Percentiles rank a stretch among this genome's conserved stretches.
Conservation (phyloP, 23 red algal species). For the Cyanidiococcus yangmingshanensis region DNA sequence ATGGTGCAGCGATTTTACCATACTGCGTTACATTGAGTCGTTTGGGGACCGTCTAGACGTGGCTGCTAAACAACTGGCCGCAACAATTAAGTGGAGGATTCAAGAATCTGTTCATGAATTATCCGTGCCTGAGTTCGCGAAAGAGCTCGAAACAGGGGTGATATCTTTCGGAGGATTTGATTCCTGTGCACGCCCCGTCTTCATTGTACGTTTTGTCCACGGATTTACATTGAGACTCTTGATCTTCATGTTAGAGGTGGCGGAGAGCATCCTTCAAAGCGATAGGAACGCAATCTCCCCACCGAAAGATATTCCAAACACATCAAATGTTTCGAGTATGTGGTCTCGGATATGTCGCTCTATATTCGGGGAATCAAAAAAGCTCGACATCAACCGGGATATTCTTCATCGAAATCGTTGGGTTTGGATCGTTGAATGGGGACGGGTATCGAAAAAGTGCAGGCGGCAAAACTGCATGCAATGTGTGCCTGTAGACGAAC, state of each 20-base stretch:
- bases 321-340: not conserved
- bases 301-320: not conserved
- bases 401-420: not conserved
- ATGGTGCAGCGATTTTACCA: not conserved
- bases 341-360: not conserved
- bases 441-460: not conserved
- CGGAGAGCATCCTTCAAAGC: not conserved
- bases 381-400: not conserved
- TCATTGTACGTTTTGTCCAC: constrained; percentile 2
- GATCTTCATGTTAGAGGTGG: constrained; percentile 6
- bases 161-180: constrained; percentile 5
- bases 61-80: not conserved
- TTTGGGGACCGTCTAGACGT: not conserved
- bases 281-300: not conserved
- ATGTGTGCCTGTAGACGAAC: not conserved
- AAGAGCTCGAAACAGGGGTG: not conserved
- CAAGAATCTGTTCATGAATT: constrained; percentile 1
- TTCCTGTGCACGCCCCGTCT: not conserved
- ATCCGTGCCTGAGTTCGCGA: not conserved
- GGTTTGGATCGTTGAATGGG: constrained; percentile 20
- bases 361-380: not conserved
- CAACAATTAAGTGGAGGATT: constrained; percentile 9
- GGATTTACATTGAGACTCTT: constrained; percentile 1
- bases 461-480: not conserved
- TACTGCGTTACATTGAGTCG: not conserved